Percentiles rank a stretch among this genome's conserved stretches.
These are phyloP conservation scores for Solanum peruvianum DNA, from an alignment of 257 asterid species.

Conservation along the genomic window DNA sequence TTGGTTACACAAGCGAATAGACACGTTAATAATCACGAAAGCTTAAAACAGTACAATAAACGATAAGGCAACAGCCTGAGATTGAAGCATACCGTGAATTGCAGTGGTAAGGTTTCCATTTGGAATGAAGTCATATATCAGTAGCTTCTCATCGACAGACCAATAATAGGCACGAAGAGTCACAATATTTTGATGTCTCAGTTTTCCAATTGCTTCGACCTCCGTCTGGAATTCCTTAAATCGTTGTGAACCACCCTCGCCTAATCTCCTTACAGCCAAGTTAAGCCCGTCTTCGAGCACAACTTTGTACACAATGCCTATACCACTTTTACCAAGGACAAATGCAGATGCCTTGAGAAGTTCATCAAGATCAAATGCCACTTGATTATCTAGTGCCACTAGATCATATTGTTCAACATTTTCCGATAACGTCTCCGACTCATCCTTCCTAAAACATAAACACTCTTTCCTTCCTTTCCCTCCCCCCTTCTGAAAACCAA, in stretches of 20 bases:
- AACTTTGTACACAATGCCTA: slow-evolving; percentile 84
- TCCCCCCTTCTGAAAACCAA: slow-evolving; percentile 52
- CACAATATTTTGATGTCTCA: slow-evolving; percentile 64
- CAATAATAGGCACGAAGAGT: slow-evolving; percentile 85
- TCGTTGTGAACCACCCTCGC: slow-evolving; percentile 92
- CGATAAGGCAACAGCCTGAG: background rate
- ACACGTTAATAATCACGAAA: background rate
- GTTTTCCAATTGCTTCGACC: slow-evolving; percentile 89
- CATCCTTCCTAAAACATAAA: slow-evolving; percentile 70
- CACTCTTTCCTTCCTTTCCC: slow-evolving; percentile 45
- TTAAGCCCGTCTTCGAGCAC: slow-evolving; percentile 77
- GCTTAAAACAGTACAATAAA: background rate
- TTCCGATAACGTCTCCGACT: slow-evolving; percentile 68
- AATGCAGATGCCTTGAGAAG: slow-evolving; percentile 91
- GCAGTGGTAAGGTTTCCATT: slow-evolving; percentile 80
- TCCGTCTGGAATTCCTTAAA: slow-evolving; percentile 78
- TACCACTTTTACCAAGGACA: slow-evolving; percentile 83
- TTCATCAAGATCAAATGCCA: slow-evolving; percentile 78
- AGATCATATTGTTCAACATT: slow-evolving; percentile 63
- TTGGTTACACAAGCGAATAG: background rate
- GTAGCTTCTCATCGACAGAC: slow-evolving; percentile 88
- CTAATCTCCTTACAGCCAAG: slow-evolving; percentile 78
- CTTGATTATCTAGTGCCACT: slow-evolving; percentile 54
- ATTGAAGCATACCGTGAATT: slow-evolving; percentile 51
- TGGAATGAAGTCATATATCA: slow-evolving; percentile 63